Percentiles rank a stretch among this genome's conserved stretches.
These are phyloP conservation scores for Suillus clintonianus DNA, from an alignment of 768 basidiomycete species.

Conservation along the genomic window DNA sequence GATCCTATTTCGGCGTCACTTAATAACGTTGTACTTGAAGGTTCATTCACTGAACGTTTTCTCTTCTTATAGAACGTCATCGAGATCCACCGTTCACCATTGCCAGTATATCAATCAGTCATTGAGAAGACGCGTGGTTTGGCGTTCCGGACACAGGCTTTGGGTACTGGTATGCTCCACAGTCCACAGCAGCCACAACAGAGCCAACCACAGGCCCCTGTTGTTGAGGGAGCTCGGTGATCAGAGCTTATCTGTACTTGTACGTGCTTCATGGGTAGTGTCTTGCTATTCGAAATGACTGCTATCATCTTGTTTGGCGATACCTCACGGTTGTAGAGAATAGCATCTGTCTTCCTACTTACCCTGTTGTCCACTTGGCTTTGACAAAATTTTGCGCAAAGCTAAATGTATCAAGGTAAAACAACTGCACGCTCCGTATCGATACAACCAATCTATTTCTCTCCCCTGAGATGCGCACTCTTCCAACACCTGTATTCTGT, in stretches of 20 bases:
- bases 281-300: background rate
- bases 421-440: background rate
- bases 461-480: background rate
- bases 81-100: constrained; percentile 87
- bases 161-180: constrained; percentile 74
- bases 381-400: background rate
- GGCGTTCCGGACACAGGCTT: constrained; percentile 85
- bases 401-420: background rate
- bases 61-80: constrained; percentile 79
- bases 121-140: constrained; percentile 95
- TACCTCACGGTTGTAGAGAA: background rate
- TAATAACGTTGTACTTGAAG: background rate
- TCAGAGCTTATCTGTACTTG: constrained; percentile 5
- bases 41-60: constrained; percentile 8
- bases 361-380: background rate
- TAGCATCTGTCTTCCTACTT: background rate
- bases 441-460: background rate
- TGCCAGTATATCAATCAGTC: constrained; percentile 89
- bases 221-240: constrained; percentile 29
- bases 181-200: constrained; percentile 31
- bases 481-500: constrained; percentile 39
- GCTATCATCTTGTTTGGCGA: background rate
- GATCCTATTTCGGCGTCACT: constrained; percentile 1
- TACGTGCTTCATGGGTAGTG: background rate
- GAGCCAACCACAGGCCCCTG: constrained; percentile 27